Conservation (phyloP, 2,329 filamentous ascomycete species). For the Pestalotiopsis sp. region DNA sequence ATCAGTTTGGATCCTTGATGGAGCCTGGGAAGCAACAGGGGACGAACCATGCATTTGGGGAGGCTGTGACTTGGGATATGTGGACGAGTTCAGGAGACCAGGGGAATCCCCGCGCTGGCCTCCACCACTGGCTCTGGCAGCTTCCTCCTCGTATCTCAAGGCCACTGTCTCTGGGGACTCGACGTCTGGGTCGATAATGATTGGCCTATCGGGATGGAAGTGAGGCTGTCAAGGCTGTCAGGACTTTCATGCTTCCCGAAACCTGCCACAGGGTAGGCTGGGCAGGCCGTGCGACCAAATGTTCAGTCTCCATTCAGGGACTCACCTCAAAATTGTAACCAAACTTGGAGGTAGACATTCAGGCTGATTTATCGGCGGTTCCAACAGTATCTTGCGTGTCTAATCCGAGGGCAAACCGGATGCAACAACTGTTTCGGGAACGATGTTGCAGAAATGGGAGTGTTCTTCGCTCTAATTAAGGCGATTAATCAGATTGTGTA, state of each 20-base stretch:
- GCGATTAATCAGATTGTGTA: neutral
- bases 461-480: neutral
- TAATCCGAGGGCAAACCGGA: constrained; percentile 32
- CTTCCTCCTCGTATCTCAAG: constrained; percentile 59
- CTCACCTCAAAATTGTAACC: constrained; percentile 62
- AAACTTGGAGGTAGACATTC: constrained; percentile 62
- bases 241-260: constrained; percentile 11
- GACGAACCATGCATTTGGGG: constrained; percentile 81
- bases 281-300: neutral
- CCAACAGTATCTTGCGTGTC: constrained; percentile 20
- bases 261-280: neutral
- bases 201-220: constrained; percentile 56
- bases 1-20: neutral
- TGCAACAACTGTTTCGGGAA: constrained; percentile 40
- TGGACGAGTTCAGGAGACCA: constrained; percentile 74
- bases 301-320: constrained; percentile 29
- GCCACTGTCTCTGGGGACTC: constrained; percentile 61
- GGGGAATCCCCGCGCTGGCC: constrained; percentile 59
- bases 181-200: constrained; percentile 60
- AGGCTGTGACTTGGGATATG: constrained; percentile 76
- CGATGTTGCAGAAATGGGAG: constrained; percentile 26
- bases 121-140: constrained; percentile 54
- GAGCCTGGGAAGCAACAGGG: neutral
- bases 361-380: constrained; percentile 40
- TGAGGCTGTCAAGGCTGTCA: constrained; percentile 43